Evolutionary conservation across 495 filamentous ascomycete genomes (phyloP).

Genomic region (Xylaria castorea): DNA sequence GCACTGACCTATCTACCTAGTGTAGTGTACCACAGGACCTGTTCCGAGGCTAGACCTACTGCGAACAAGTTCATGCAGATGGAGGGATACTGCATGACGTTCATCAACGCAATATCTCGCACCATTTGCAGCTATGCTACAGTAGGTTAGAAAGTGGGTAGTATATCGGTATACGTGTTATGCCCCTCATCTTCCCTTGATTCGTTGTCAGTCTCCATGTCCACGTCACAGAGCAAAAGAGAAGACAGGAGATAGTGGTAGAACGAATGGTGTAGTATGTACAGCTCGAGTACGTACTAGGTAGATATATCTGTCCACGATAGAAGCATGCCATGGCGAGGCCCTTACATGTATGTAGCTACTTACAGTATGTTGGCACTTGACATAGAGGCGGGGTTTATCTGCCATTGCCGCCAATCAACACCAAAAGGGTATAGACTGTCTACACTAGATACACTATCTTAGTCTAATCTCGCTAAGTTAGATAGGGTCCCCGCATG

Average conservation of each 20-base stretch:
- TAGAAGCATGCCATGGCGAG: too few species aligned
- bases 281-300: too few species aligned
- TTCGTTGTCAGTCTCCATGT: background rate
- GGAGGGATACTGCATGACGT: conserved; percentile 3
- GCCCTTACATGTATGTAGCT: too few species aligned
- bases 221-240: background rate
- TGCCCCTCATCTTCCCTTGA: background rate
- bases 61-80: conserved; percentile 17
- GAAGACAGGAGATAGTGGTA: background rate
- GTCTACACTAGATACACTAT: too few species aligned
- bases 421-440: too few species aligned
- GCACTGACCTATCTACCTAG: background rate
- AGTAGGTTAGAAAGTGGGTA: background rate
- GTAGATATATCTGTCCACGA: too few species aligned
- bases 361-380: too few species aligned
- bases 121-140: background rate
- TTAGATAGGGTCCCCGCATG: too few species aligned
- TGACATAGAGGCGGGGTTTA: too few species aligned
- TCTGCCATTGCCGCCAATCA: too few species aligned
- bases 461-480: too few species aligned
- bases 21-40: background rate
- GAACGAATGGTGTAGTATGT: too few species aligned
- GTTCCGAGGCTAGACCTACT: background rate
- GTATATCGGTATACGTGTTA: background rate
- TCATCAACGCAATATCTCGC: conserved; percentile 6